Percentiles rank a stretch among this genome's conserved stretches.
These are phyloP conservation scores for Pseudogymnoascus sp. DNA, from an alignment of 2,329 filamentous ascomycete species.

Conservation along the genomic window DNA sequence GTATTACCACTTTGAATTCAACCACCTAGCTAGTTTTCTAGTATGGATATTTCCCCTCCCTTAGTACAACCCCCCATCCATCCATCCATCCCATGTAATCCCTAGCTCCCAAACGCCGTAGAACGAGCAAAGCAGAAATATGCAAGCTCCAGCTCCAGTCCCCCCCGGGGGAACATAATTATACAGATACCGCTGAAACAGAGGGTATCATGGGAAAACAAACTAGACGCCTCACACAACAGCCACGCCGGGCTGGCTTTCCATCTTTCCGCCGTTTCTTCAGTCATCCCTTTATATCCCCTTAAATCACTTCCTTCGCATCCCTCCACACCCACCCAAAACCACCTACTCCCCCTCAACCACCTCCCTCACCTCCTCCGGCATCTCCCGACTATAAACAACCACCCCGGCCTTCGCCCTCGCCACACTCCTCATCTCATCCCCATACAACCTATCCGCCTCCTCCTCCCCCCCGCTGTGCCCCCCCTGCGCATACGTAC, in stretches of 20 bases:
- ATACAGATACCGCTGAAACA: not conserved
- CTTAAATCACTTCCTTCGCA: no score
- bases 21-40: not conserved
- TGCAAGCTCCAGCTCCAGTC: not conserved
- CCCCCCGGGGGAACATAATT: not conserved
- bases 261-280: no score
- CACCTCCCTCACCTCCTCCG: not conserved
- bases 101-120: not conserved
- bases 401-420: not conserved
- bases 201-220: not conserved
- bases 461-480: not conserved
- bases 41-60: not conserved
- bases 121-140: not conserved
- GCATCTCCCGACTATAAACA: not conserved
- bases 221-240: not conserved
- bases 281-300: no score
- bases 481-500: not conserved
- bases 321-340: no score
- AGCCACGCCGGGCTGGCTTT: not conserved
- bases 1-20: not conserved
- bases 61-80: not conserved
- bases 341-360: not conserved
- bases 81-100: not conserved
- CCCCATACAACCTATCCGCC: not conserved
- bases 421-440: not conserved